Evolutionary conservation across 192 early-diverging fungal genomes (phyloP), one percentile per base, ranked within the genome.

Genomic region (Backusella tuberculispora): DNA sequence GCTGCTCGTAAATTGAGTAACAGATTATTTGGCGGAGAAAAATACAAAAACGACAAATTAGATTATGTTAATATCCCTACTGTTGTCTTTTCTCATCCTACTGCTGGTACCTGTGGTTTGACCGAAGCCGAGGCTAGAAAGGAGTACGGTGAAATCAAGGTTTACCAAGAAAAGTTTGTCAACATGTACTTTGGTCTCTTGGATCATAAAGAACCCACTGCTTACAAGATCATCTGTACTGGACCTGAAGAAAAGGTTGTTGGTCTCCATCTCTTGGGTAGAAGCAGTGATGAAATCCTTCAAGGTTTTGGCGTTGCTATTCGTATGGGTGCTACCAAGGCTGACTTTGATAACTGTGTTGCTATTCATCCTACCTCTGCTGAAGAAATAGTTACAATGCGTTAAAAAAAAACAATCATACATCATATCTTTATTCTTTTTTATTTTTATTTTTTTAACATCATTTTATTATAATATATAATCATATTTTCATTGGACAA

Each of bases 281-380:
- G 87, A 68, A 93, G 88, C 8, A 91, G 91, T 74, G 96, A 97
- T 79, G 92, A 93, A 85, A 94, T 95, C 74, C 81, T 99, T 64
- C 96, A 99, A 88, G 96, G 97, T 42, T 98, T 99, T 81, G 91
- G 93, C 50, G 96, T 99, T 41, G 97, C 97, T 19, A 81, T 99
- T 63, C 97, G 97, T 86, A 98, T 99, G 97, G 97, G 96, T 34
- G 97, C 97, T 24, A 97, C 93, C 60, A 99, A 98, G 85, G 88
- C 83, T n/a, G 95, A 99, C 79, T 95, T 99, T 83, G 96, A 97
- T 80, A 90, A 74, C 78, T 93, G 92, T 46, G 96, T 99, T 41
- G 97, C 97, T 26, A 97, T 98, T 74, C 97, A 99, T 83, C 97
- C 97, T 38, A 97, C 96, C 7, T 95, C 95, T 76, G 92, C 91